phyloP scores from a whole-genome alignment of 129 eudicot genomes.

The Chrysanthemum makinoi region DNA sequence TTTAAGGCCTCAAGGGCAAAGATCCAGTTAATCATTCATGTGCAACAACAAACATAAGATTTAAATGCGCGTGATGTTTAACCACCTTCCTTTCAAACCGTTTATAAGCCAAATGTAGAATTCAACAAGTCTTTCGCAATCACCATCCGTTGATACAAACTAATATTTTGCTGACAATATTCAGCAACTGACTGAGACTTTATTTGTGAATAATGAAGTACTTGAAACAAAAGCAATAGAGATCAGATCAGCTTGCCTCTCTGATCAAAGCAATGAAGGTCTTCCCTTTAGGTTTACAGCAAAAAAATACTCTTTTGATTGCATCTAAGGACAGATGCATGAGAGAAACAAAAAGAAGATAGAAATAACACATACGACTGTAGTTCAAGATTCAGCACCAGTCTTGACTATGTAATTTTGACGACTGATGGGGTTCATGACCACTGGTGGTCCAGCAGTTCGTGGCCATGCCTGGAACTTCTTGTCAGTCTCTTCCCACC shows the following conservation, averaged over 20 bases:
- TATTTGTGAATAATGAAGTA: slow-evolving; percentile 10
- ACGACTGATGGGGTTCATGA: slow-evolving; percentile 93
- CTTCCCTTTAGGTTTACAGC: slow-evolving; percentile 6
- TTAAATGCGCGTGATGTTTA: not conserved
- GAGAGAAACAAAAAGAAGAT: too few species aligned
- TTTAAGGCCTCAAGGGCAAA: not conserved
- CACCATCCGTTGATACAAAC: not conserved
- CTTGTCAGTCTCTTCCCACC: slow-evolving; percentile 89
- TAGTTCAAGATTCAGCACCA: slow-evolving; percentile 39
- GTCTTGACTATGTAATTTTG: slow-evolving; percentile 79
- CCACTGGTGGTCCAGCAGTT: slow-evolving; percentile 94
- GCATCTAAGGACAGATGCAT: too few species aligned
- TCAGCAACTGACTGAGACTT: not conserved
- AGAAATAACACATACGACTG: not conserved
- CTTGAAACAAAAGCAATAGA: slow-evolving; percentile 14
- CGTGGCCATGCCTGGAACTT: slow-evolving; percentile 97
- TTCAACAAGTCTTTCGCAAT: slow-evolving; percentile 4
- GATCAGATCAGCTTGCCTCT: slow-evolving; percentile 13
- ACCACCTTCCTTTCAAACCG: not conserved
- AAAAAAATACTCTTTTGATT: slow-evolving; percentile 10
- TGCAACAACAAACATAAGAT: not conserved
- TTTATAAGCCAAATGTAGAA: not conserved
- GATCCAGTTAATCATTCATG: not conserved
- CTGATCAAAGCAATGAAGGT: slow-evolving; percentile 10
- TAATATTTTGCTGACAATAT: not conserved